phyloP scores from a whole-genome alignment of 441 rosid species.

The Corymbia citriodora region DNA sequence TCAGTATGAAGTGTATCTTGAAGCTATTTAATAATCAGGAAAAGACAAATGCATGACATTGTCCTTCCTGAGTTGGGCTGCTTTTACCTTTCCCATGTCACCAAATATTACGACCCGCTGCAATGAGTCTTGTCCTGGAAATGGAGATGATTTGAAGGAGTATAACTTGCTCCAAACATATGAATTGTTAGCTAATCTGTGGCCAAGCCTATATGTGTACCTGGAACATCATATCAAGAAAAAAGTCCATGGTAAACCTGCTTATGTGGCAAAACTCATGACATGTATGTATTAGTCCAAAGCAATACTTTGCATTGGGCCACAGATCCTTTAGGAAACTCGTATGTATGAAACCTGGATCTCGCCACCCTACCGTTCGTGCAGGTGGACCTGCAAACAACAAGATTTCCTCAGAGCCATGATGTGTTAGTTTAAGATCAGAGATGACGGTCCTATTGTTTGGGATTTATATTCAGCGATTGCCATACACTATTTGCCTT shows the following conservation, averaged over 20 bases:
- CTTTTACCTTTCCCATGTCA: constrained; percentile 90
- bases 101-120: constrained; percentile 81
- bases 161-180: constrained; percentile 65
- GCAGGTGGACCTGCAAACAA: constrained; percentile 69
- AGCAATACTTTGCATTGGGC: constrained; percentile 65
- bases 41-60: neutral
- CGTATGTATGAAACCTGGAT: constrained; percentile 90
- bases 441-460: neutral
- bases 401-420: neutral
- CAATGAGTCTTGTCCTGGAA: constrained; percentile 80
- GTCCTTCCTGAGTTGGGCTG: neutral
- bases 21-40: neutral
- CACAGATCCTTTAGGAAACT: constrained; percentile 79
- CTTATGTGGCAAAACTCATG: neutral
- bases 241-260: neutral
- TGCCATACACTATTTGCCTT: neutral
- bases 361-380: constrained; percentile 91
- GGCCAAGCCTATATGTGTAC: constrained; percentile 72
- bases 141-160: constrained; percentile 69
- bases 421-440: neutral
- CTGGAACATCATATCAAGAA: constrained; percentile 25
- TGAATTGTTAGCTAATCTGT: constrained; percentile 41
- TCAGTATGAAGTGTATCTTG: neutral
- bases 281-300: neutral
- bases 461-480: neutral